Conservation (phyloP, 2,329 filamentous ascomycete species). For the Blastomyces silverae region DNA sequence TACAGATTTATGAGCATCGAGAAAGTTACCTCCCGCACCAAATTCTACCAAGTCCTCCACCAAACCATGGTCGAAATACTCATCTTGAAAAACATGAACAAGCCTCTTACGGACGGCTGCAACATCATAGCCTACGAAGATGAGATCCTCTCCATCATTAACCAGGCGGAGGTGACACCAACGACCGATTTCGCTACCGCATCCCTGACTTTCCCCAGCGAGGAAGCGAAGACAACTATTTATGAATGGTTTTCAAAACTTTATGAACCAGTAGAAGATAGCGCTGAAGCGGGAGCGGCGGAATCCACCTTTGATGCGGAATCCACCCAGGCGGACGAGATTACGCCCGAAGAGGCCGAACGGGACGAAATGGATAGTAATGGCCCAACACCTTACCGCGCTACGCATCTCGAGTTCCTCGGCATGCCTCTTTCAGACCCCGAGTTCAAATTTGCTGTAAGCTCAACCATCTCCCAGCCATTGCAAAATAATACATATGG, state of each 20-base stretch:
- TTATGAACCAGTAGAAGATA: conserved; percentile 18
- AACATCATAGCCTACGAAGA: conserved; percentile 30
- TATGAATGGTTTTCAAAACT: conserved; percentile 32
- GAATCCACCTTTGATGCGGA: conserved; percentile 14
- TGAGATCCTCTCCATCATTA: conserved; percentile 30
- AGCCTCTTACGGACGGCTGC: conserved; percentile 32
- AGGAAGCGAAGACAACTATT: conserved; percentile 30
- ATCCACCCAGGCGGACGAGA: background rate
- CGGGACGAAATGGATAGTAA: conserved; percentile 8
- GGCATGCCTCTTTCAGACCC: conserved; percentile 51
- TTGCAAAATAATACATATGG: background rate
- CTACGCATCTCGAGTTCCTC: conserved; percentile 51
- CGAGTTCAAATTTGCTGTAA: conserved; percentile 65
- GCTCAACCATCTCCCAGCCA: conserved; percentile 29
- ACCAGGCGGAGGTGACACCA: conserved; percentile 29
- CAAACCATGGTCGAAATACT: conserved; percentile 53
- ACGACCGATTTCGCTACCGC: conserved; percentile 15
- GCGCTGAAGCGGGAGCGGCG: conserved; percentile 9
- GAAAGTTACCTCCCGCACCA: conserved; percentile 31
- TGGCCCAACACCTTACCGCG: conserved; percentile 8
- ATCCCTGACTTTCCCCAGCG: conserved; percentile 31
- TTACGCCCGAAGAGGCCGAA: conserved; percentile 16
- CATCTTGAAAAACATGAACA: conserved; percentile 43
- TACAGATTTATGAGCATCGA: conserved; percentile 34
- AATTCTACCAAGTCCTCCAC: conserved; percentile 44